Base-by-base conservation (phyloP, 345 rosid genomes). In the Syzygium oleosum region DNA sequence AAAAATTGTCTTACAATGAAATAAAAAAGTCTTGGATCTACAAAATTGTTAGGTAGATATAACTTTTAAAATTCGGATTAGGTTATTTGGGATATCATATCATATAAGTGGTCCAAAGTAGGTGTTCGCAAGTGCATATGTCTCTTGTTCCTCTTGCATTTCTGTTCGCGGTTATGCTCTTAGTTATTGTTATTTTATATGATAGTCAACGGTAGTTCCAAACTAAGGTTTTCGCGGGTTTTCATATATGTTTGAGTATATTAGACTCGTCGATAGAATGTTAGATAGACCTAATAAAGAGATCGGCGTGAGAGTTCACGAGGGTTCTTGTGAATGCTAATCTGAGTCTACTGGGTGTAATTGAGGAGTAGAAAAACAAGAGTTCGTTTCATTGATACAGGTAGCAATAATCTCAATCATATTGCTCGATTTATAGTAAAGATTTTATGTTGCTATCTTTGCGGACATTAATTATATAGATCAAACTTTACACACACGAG, bases 381-480 rank as follows among this genome's bases (percentile, higher is more conserved):
- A 61, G 3, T n/a, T 14, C 17, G 7, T 61, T n/a, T 61, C 4
- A 61, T n/a, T 7, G 8, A 61, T 61, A 27, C 15, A 5, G 12
- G 3, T 59, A 25, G 2, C 0, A 10, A 0, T 34, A 19, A 73
- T 73, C 21, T 73, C 14, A 1, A 73, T 73, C 3, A 9, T 1
- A 17, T 38, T 11, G 5, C 5, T 68, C 19, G 49, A 68, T 68
- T 9, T 9, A 5, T 17, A 9, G 10, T 2, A 6, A 10, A 19
- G 5, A 34, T 34, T 34, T 14, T 4, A 34, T 34, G 80, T 17
- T 17, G 10, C 12, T 21, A 7, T 68, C 12, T 68, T 0, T 38
- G 0, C 0, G 22, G 1, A 9, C 1, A 9, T 19, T 2, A 6
- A 8, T 73, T 73, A 19, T 1, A 4, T 0, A 8, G 3, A 34